A percentile compares a stretch with the other conserved stretches of the same genome.
Conservation (phyloP, 441 rosid genomes). For the Mallotus japonicus region DNA sequence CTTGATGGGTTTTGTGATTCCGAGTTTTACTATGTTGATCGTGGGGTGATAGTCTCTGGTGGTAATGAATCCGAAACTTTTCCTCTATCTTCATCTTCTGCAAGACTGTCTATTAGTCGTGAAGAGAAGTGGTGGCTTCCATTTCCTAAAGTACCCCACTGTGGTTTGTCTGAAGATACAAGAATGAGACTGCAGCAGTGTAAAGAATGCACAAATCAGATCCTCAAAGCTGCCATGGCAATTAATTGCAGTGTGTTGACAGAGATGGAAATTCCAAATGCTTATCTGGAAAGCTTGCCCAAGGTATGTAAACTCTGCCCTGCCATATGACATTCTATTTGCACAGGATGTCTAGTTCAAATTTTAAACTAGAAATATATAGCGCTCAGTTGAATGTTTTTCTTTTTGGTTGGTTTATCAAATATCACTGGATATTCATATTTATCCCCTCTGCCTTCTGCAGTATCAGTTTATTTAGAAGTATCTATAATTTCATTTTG, state of each 20-base stretch:
- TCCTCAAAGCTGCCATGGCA: conserved; percentile 90
- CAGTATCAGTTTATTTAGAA: background rate
- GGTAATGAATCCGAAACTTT: conserved; percentile 37
- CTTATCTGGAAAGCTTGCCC: conserved; percentile 78
- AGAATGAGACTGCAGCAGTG: conserved; percentile 78
- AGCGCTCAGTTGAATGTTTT: background rate
- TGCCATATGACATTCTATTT: background rate
- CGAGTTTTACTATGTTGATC: conserved; percentile 82
- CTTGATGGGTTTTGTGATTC: conserved; percentile 65
- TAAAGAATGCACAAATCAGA: conserved; percentile 81
- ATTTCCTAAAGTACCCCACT: conserved; percentile 69
- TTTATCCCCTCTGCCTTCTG: background rate
- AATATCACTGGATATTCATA: background rate
- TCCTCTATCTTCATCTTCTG: conserved; percentile 13
- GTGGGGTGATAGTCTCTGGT: conserved; percentile 60
- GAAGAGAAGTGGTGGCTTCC: conserved; percentile 98
- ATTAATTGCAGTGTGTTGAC: conserved; percentile 73
- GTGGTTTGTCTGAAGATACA: conserved; percentile 61
- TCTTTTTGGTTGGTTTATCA: background rate
- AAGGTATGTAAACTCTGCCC: conserved; percentile 49
- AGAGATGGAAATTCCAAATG: conserved; percentile 82
- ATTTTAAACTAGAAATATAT: background rate
- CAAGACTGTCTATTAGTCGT: conserved; percentile 61
- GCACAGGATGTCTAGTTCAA: background rate
- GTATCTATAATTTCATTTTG: background rate